phyloP scores from a whole-genome alignment of 1,284 basidiomycete genomes.

The Leccinum fallax region DNA sequence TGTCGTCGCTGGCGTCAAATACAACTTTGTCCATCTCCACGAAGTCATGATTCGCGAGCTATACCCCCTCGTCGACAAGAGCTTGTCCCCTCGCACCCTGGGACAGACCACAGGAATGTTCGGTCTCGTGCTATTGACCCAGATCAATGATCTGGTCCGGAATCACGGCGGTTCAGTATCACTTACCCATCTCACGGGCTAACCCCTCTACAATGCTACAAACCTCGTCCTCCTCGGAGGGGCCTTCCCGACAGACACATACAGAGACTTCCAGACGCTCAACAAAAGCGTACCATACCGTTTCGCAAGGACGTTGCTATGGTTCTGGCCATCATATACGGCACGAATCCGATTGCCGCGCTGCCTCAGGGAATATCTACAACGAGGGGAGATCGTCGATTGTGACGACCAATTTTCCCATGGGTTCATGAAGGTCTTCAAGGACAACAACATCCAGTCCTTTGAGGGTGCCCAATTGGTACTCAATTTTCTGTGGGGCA shows the following conservation, averaged over 20 bases:
- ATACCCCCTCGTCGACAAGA: constrained; percentile 25
- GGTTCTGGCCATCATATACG: constrained; percentile 18
- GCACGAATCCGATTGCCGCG: constrained; percentile 18
- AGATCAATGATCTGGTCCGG: constrained; percentile 8
- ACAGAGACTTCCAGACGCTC: constrained; percentile 25
- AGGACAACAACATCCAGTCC: constrained; percentile 20
- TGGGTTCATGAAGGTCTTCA: constrained; percentile 20
- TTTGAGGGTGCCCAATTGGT: constrained; percentile 24
- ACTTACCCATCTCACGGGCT: constrained; percentile 13
- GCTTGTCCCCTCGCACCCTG: constrained; percentile 20
- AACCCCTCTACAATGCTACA: constrained; percentile 22
- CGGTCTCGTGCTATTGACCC: constrained; percentile 14
- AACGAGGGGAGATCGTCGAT: constrained; percentile 6
- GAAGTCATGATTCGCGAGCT: constrained; percentile 19
- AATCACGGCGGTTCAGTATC: constrained; percentile 9
- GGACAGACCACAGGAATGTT: constrained; percentile 14
- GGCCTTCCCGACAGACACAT: constrained; percentile 21
- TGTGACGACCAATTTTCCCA: constrained; percentile 11
- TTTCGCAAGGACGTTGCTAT: constrained; percentile 18
- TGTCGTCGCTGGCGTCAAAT: constrained; percentile 17
- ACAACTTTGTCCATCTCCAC: constrained; percentile 14
- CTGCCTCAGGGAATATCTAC: constrained; percentile 17
- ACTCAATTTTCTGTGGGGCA: constrained; percentile 29
- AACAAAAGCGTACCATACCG: constrained; percentile 25
- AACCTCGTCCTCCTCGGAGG: constrained; percentile 24